Evolutionary conservation across 108 stramenopile genomes (phyloP), one percentile per base, ranked within the genome.

Genomic region (Parmales sp.): DNA sequence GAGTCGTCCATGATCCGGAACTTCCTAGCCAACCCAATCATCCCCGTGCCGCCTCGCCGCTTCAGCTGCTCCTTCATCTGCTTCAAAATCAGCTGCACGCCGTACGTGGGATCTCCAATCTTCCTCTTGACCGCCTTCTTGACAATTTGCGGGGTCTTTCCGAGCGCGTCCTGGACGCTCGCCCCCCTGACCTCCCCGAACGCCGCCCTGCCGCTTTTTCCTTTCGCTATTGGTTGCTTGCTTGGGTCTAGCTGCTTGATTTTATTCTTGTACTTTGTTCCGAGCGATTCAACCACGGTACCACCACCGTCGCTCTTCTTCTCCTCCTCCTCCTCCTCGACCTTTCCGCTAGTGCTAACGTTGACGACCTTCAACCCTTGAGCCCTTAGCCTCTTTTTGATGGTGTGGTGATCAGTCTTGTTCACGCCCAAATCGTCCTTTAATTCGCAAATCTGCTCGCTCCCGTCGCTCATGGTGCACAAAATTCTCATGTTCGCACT

Each of bases 401-500:
- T 68, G 20, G 29, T 51, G 0, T 3, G 26, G 1, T 6, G 36
- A 3, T 68, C 66, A 5, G 11, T n/a, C 9, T 45, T 29, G 31
- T 34, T 28, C 11, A 78, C 13, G 2, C 77, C 73, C 19, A 74
- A 65, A 39, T 78, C 77, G 70, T 78, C 69, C 5, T 60, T 64
- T 65, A 78, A 25, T 49, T 67, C 69, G 29, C 49, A 23, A n/a
- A 78, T 70, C 23, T 29, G 0, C 29, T 66, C 41, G 23, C 43
- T 16, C 3, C 77, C 77, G 31, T 69, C 73, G 38, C 23, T 37
- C 13, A 63, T 25, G 19, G 72, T 70, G 36, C 65, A 69, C 4
- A 70, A 31, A 36, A 74, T 69, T 29, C 73, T 63, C 1, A 67
- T 20, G 65, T 78, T 78, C 7, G 72, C 37, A 16, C 44, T 45